A percentile compares a stretch with the other conserved stretches of the same genome.
Conservation (phyloP, 352 stramenopile genomes). For the Phytophthora macrochlamydospora region DNA sequence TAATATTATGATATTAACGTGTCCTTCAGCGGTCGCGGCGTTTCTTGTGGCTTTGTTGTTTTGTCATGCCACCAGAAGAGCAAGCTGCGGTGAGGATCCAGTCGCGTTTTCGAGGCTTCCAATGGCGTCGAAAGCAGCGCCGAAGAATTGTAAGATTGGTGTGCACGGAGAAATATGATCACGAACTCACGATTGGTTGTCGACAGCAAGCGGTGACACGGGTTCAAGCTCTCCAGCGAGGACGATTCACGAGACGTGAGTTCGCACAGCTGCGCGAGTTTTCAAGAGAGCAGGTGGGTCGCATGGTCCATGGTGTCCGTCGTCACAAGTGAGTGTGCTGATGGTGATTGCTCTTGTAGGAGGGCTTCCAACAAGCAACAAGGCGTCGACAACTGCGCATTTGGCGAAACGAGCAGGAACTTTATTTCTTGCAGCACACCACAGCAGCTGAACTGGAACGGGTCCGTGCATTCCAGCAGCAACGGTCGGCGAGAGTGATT, state of each 20-base stretch:
- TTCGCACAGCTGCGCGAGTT: slow-evolving; percentile 12
- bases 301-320: background rate
- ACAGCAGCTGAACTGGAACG: slow-evolving; percentile 49
- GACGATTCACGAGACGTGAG: background rate
- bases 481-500: slow-evolving; percentile 43
- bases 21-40: slow-evolving; percentile 28
- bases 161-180: too few relatives aligned
- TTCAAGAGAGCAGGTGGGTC: slow-evolving; percentile 48
- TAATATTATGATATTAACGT: slow-evolving; percentile 32
- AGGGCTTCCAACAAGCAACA: slow-evolving; percentile 46
- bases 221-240: slow-evolving; percentile 54
- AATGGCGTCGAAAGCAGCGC: slow-evolving; percentile 35
- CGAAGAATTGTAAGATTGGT: slow-evolving; percentile 29
- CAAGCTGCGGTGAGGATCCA: slow-evolving; percentile 64
- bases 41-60: slow-evolving; percentile 6
- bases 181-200: slow-evolving; percentile 7
- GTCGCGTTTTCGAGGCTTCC: slow-evolving; percentile 49
- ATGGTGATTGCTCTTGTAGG: slow-evolving; percentile 28
- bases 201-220: slow-evolving; percentile 52
- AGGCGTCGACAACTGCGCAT: slow-evolving; percentile 55
- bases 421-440: slow-evolving; percentile 70
- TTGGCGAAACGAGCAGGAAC: slow-evolving; percentile 65
- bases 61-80: slow-evolving; percentile 23
- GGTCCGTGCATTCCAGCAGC: slow-evolving; percentile 52
- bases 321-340: background rate